Conservation (phyloP, 768 basidiomycete genomes). For the Lenzites betulinus region DNA sequence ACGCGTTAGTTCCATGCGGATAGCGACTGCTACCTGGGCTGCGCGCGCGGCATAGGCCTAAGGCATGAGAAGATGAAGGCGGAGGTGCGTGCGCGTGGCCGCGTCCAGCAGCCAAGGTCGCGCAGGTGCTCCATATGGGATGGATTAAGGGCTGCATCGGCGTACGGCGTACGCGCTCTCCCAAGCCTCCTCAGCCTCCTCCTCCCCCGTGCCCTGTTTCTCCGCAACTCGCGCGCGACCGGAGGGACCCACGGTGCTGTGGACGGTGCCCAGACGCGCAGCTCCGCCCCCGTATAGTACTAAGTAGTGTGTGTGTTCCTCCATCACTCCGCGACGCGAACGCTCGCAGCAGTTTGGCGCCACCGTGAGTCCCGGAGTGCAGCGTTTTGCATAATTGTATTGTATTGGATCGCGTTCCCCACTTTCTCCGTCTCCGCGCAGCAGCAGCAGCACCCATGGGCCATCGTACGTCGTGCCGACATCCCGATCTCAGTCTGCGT, state of each 20-base stretch:
- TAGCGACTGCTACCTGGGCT: not conserved
- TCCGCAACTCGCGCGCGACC: not conserved
- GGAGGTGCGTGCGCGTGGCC: no score
- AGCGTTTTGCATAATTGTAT: not conserved
- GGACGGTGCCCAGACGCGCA: not conserved
- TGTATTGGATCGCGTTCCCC: not conserved
- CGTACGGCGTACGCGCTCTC: not conserved
- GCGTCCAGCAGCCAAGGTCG: no score
- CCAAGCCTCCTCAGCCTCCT: not conserved
- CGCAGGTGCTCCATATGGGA: no score
- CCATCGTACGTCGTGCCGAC: constrained; percentile 9
- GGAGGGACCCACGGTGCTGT: not conserved
- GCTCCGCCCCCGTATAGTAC: no score
- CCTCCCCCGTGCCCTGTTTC: not conserved
- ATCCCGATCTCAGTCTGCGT: constrained; percentile 3
- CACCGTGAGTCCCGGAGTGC: constrained; percentile 17
- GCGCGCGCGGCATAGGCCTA: not conserved
- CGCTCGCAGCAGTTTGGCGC: constrained; percentile 4
- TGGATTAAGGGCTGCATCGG: no score
- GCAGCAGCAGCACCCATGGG: not conserved
- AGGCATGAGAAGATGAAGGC: not conserved
- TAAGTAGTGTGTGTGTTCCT: not conserved
- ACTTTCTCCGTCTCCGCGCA: not conserved
- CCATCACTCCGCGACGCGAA: no score
- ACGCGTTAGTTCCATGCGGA: not conserved